These are phyloP conservation scores for Quercus variabilis DNA, from an alignment of 306 rosid species.

Conservation along the genomic window DNA sequence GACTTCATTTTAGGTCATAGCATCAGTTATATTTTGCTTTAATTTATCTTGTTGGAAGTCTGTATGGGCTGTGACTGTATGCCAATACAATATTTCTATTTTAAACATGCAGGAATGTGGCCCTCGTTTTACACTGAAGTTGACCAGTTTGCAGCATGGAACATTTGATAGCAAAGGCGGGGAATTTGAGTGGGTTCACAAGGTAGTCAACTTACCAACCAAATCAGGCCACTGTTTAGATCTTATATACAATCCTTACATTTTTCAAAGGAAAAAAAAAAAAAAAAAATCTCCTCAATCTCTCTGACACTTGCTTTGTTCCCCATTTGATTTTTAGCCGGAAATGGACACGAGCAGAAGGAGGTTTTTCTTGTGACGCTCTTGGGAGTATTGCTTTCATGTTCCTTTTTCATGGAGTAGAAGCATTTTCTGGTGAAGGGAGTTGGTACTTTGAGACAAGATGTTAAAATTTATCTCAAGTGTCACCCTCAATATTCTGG, in stretches of 20 bases:
- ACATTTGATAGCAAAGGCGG: constrained; percentile 88
- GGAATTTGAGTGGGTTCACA: constrained; percentile 97
- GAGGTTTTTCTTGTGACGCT: constrained; percentile 79
- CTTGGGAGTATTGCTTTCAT: constrained; percentile 21
- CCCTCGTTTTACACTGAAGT: constrained; percentile 88
- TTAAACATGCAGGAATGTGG: constrained; percentile 76
- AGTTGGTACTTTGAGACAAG: not conserved
- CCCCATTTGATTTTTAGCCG: constrained; percentile 45
- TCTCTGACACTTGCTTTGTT: constrained; percentile 4
- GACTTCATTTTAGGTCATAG: not conserved
- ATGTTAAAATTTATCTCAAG: constrained; percentile 10
- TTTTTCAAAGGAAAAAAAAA: not conserved
- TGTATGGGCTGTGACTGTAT: not conserved
- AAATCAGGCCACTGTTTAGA: not conserved
- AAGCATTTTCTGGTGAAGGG: constrained; percentile 9
- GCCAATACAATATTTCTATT: not conserved
- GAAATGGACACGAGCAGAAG: constrained; percentile 99
- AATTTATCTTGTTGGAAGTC: no score
- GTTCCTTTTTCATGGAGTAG: constrained; percentile 7
- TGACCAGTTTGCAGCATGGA: constrained; percentile 78
- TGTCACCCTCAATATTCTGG: not conserved
- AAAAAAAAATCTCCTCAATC: not conserved
- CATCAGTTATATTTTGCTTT: no score
- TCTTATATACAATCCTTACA: not conserved
- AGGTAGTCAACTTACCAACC: constrained; percentile 46